These are phyloP conservation scores for Hypoxylon sp. DNA, from an alignment of 2,329 filamentous ascomycete species.

Conservation along the genomic window DNA sequence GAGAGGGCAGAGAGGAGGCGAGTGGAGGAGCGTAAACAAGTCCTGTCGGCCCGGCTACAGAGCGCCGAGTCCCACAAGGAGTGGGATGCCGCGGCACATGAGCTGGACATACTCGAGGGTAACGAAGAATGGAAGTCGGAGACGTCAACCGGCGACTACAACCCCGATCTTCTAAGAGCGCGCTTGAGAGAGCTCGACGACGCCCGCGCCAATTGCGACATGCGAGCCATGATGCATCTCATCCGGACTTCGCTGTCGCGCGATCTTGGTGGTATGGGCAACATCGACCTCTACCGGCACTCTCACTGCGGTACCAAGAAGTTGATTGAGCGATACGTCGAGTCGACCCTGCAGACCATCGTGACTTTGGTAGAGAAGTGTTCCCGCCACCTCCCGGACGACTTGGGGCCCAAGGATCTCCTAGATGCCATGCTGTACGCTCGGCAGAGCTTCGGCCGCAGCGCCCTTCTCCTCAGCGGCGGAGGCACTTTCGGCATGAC, in stretches of 20 bases:
- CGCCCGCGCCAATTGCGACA: conserved; percentile 74
- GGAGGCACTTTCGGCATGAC: conserved; percentile 93
- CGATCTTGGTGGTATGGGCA: conserved; percentile 86
- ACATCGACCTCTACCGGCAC: conserved; percentile 81
- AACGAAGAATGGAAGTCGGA: conserved; percentile 84
- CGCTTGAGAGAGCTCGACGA: conserved; percentile 78
- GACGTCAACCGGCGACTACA: conserved; percentile 69
- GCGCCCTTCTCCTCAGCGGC: conserved; percentile 81
- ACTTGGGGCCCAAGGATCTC: conserved; percentile 64
- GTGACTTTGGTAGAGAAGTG: conserved; percentile 72
- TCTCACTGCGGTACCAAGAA: conserved; percentile 86
- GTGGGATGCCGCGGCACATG: conserved; percentile 78
- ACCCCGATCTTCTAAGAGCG: conserved; percentile 71
- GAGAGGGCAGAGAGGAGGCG: conserved; percentile 57
- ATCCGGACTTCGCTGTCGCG: conserved; percentile 82
- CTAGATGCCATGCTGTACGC: conserved; percentile 75
- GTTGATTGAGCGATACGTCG: conserved; percentile 86
- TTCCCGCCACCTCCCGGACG: conserved; percentile 56
- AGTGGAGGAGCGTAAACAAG: conserved; percentile 66
- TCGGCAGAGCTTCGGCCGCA: conserved; percentile 84
- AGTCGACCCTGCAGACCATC: conserved; percentile 78
- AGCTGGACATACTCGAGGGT: conserved; percentile 80
- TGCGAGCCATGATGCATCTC: conserved; percentile 79
- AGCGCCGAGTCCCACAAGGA: conserved; percentile 72
- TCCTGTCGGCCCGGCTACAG: conserved; percentile 70